phyloP scores from a whole-genome alignment of 225 moss, liverwort and hornwort genomes.

The Physcomitrellopsis africana region DNA sequence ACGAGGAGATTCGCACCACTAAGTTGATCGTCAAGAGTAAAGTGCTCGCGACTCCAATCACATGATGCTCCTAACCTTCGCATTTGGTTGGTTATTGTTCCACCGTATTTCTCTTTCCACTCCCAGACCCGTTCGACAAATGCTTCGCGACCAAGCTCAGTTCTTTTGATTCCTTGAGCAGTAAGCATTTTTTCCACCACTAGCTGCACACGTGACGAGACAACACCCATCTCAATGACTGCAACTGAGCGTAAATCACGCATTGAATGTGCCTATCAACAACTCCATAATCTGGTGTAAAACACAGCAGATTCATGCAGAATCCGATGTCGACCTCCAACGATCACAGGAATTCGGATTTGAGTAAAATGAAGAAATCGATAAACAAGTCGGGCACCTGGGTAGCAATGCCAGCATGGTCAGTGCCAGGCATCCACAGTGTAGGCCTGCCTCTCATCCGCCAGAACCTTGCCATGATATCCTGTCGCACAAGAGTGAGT shows the following conservation, averaged over 20 bases:
- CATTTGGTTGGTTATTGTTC: constrained; percentile 82
- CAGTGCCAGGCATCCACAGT: constrained; percentile 92
- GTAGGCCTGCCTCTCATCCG: constrained; percentile 90
- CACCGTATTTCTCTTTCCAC: constrained; percentile 96
- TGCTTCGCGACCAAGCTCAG: constrained; percentile 83
- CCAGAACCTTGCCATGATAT: constrained; percentile 90
- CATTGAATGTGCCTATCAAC: not conserved
- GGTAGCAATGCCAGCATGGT: constrained; percentile 99
- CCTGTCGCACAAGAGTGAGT: constrained; percentile 49
- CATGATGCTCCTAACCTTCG: constrained; percentile 94
- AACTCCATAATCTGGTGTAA: not conserved
- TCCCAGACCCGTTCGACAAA: constrained; percentile 91
- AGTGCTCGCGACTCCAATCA: constrained; percentile 92
- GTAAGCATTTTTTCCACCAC: constrained; percentile 93
- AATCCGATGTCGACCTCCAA: constrained; percentile 1
- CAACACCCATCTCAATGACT: not conserved
- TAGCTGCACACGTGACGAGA: constrained; percentile 49
- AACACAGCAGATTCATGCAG: constrained; percentile 5
- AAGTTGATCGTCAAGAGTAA: constrained; percentile 87
- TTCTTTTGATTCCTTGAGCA: constrained; percentile 74
- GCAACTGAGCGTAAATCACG: not conserved
- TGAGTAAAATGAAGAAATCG: not conserved
- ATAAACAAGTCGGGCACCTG: constrained; percentile 53
- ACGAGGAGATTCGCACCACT: constrained; percentile 58
- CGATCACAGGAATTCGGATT: not conserved